A percentile compares a stretch with the other conserved stretches of the same genome.
Evolutionary conservation across 176 grass and related monocot species (phyloP).

Genomic region (Rhipidocladum racemiflorum): DNA sequence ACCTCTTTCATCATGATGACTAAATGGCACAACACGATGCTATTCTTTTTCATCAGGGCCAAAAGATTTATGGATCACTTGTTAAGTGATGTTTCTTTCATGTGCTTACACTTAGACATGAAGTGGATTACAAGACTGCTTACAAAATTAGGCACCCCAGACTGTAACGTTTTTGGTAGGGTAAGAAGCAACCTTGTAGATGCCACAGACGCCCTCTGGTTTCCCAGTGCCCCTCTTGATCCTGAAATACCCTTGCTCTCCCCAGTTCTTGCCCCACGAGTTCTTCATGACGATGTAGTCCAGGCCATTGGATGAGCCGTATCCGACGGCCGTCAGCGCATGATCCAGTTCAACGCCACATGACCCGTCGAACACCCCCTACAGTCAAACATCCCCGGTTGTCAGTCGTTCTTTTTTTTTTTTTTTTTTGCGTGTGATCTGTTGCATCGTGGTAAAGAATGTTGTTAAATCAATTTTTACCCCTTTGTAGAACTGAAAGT

Average conservation of each 20-base stretch:
- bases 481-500: no score
- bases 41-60: not conserved
- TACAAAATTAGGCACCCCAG: conserved; percentile 24
- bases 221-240: conserved; percentile 70
- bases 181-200: conserved; percentile 78
- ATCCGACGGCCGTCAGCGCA: conserved; percentile 69
- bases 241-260: conserved; percentile 69
- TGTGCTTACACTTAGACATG: not conserved
- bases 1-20: no score
- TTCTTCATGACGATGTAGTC: conserved; percentile 81
- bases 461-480: no score
- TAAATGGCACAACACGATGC: not conserved
- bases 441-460: no score
- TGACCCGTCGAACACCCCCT: conserved; percentile 71
- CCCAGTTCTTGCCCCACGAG: conserved; percentile 71
- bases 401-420: not conserved
- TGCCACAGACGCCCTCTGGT: conserved; percentile 62
- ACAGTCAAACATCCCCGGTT: not conserved
- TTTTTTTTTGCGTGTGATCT: no score
- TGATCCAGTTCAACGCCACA: conserved; percentile 65
- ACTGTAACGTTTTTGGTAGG: conserved; percentile 44
- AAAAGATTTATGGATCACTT: not conserved
- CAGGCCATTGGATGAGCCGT: conserved; percentile 51
- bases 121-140: no score
- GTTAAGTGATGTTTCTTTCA: not conserved